Evolutionary conservation across 108 stramenopile species (phyloP).

Genomic region (Cyclostephanos tholiformis): DNA sequence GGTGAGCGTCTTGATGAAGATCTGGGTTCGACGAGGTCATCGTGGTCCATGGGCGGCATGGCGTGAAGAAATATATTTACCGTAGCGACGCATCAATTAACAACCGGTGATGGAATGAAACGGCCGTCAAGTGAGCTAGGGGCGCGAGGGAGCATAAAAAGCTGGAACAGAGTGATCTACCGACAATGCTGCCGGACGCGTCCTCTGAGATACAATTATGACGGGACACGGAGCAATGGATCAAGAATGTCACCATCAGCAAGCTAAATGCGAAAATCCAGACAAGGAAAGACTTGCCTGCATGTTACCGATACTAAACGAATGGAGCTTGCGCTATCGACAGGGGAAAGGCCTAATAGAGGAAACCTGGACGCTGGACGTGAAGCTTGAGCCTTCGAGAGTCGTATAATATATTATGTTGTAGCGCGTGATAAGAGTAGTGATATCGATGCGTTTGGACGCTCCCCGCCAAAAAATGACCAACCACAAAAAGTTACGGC

Average conservation of each 20-base stretch:
- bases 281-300: neutral
- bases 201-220: neutral
- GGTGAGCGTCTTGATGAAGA: conserved; percentile 96
- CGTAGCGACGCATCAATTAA: neutral
- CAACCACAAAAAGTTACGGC: no score
- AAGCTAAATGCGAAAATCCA: no score
- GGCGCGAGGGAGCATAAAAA: neutral
- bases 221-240: neutral
- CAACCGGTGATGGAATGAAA: neutral
- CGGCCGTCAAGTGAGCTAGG: neutral
- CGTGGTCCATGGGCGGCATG: neutral
- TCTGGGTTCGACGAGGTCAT: no score
- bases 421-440: no score
- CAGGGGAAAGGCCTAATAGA: no score
- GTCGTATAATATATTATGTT: no score
- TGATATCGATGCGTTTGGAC: no score
- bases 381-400: no score
- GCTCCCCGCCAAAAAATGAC: no score
- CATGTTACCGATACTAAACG: neutral
- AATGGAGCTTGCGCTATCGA: neutral
- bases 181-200: neutral
- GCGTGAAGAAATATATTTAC: neutral
- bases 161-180: neutral
- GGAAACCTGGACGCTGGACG: no score
- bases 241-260: neutral